phyloP scores from a whole-genome alignment of 805 yeast genomes.

The Saturnispora quitensis region DNA sequence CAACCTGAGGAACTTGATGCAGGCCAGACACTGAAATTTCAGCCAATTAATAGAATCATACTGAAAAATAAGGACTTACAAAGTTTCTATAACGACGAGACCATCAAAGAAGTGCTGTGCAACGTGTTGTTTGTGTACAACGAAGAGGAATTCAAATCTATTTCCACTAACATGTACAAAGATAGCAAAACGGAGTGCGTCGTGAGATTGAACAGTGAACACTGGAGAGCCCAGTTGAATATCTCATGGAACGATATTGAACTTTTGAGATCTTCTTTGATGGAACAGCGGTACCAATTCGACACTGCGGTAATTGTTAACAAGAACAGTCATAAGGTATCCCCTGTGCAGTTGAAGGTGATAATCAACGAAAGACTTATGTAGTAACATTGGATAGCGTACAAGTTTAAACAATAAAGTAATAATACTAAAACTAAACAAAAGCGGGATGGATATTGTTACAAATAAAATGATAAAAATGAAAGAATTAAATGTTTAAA shows the following conservation, averaged over 20 bases:
- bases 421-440: not conserved
- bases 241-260: conserved; percentile 18
- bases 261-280: conserved; percentile 4
- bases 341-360: not conserved
- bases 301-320: not conserved
- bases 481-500: not conserved
- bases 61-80: conserved; percentile 21
- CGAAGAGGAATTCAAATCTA: conserved; percentile 16
- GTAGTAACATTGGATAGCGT: not conserved
- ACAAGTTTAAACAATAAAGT: not conserved
- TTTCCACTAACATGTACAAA: not conserved
- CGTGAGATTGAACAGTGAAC: conserved; percentile 13
- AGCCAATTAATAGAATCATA: conserved; percentile 13
- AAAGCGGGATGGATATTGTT: not conserved
- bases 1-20: not conserved
- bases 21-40: conserved; percentile 1
- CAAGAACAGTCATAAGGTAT: not conserved
- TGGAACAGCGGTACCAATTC: not conserved
- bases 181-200: not conserved
- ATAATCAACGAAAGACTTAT: not conserved
- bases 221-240: conserved; percentile 21
- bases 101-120: conserved; percentile 12
- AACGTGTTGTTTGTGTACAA: conserved; percentile 17
- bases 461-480: not conserved
- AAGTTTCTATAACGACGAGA: conserved; percentile 14